Evolutionary conservation across 495 filamentous ascomycete genomes (phyloP).

Genomic region (Talaromyces trachyspermus): DNA sequence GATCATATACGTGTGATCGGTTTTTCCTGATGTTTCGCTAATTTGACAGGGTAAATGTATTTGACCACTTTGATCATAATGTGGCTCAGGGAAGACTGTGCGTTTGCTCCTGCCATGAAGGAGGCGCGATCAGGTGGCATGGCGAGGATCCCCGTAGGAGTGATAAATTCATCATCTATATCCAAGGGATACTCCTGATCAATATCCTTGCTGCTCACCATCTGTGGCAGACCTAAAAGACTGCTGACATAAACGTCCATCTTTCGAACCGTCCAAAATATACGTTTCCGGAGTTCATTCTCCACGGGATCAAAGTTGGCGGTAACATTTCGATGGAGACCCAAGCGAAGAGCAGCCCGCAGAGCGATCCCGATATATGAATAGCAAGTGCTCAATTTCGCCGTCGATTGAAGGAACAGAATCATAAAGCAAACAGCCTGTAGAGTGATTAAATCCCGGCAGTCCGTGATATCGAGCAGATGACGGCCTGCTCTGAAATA

Average conservation of each 20-base stretch:
- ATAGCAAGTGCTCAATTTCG: slow-evolving; percentile 88
- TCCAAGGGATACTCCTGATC: slow-evolving; percentile 82
- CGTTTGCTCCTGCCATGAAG: slow-evolving; percentile 73
- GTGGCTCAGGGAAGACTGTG: slow-evolving; percentile 68
- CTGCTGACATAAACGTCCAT: slow-evolving; percentile 94
- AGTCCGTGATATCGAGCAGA: slow-evolving; percentile 85
- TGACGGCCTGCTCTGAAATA: slow-evolving; percentile 77
- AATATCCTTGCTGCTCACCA: slow-evolving; percentile 81
- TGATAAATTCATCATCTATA: slow-evolving; percentile 91
- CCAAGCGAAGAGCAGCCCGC: slow-evolving; percentile 76
- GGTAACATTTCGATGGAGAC: slow-evolving; percentile 73
- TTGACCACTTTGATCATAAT: slow-evolving; percentile 81
- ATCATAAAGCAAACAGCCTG: slow-evolving; percentile 91
- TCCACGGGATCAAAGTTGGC: slow-evolving; percentile 78
- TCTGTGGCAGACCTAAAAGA: slow-evolving; percentile 75
- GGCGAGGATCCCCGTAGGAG: slow-evolving; percentile 59
- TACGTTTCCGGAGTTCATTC: slow-evolving; percentile 70
- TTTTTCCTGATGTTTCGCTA: slow-evolving; percentile 42
- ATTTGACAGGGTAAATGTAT: slow-evolving; percentile 84
- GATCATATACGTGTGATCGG: slow-evolving; percentile 68
- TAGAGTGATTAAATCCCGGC: slow-evolving; percentile 74
- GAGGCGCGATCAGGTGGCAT: slow-evolving; percentile 72
- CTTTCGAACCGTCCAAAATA: slow-evolving; percentile 87
- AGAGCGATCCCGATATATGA: slow-evolving; percentile 87
- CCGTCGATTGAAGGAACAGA: slow-evolving; percentile 83